Evolutionary conservation across 2,329 filamentous ascomycete species (phyloP), one percentile per base, ranked within the genome.

Genomic region (Fusarium sacchari): DNA sequence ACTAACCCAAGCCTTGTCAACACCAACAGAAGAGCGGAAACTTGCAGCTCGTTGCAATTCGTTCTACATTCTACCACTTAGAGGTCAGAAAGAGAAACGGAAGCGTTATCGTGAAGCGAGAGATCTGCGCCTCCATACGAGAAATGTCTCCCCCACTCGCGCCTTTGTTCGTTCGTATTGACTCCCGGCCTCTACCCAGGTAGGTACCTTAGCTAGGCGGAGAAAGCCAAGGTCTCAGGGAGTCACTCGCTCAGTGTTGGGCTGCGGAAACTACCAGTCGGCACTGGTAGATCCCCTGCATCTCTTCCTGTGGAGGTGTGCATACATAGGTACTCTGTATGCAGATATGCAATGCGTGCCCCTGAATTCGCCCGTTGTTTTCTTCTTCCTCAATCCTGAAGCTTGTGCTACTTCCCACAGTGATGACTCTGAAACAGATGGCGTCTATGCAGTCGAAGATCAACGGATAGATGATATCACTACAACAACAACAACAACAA

Each of bases 101-200:
- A 24, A 56, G 37, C 55, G 56, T 63, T 72, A 69, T 72, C 64
- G 32, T 58, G 63, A 60, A 73, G 47, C 60, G 58, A 62, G 40
- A 67, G 70, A 73, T 73, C 71, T 71, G 40, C 71, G 43, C 40
- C 39, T 69, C 43, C 70, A 71, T 73, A 74, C 71, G 71, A 73
- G 71, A 30, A 50, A 32, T 57, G 34, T 42, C 52, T 44, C 52
- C 65, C 61, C 55, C 53, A 44, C 62, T 72, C 65, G 64, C 70
- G 72, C 71, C 73, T 64, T 59, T 69, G 72, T 74, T 77, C 75
- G 70, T 78, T 57, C 55, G 57, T 53, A 59, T 50, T 50, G 43
- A 42, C 36, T 56, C 39, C 30, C n/a, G n/a, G 53, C 53, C 53
- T 46, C 17, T 26, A 32, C 30, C 6, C 5, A 32, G 32, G 32